A percentile compares a stretch with the other conserved stretches of the same genome.
Evolutionary conservation across 139 green algal genomes (phyloP).

Genomic region (Zygnema circumcarinatum): DNA sequence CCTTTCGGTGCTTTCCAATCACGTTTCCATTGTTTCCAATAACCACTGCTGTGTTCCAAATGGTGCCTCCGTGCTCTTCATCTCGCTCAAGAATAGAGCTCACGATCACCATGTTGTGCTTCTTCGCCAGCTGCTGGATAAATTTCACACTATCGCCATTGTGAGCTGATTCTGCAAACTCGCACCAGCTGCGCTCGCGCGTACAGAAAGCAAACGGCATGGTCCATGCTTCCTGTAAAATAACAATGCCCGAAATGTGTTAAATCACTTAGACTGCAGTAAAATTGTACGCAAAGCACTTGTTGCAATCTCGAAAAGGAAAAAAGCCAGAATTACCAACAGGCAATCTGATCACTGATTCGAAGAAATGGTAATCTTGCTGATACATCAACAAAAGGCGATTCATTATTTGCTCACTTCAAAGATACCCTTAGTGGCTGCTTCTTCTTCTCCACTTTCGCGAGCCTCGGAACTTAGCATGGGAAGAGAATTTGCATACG

Average conservation of each 20-base stretch:
- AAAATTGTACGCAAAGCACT: not conserved
- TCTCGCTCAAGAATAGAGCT: slow-evolving; percentile 82
- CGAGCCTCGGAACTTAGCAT: too few relatives aligned
- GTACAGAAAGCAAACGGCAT: slow-evolving; percentile 98
- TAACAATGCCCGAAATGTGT: not conserved
- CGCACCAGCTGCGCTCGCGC: slow-evolving; percentile 87
- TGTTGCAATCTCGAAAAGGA: not conserved
- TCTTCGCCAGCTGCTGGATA: slow-evolving; percentile 65
- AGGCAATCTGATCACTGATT: too few relatives aligned
- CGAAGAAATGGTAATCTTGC: too few relatives aligned
- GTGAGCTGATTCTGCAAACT: slow-evolving; percentile 86
- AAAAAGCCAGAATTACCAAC: not conserved
- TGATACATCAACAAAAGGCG: too few relatives aligned
- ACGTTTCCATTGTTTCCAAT: slow-evolving; percentile 81
- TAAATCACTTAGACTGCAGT: too few relatives aligned
- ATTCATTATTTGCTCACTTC: too few relatives aligned
- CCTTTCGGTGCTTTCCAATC: slow-evolving; percentile 65
- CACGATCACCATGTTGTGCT: slow-evolving; percentile 88
- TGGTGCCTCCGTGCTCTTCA: slow-evolving; percentile 77
- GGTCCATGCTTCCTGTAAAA: slow-evolving; percentile 79
- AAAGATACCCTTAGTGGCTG: too few relatives aligned
- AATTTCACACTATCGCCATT: slow-evolving; percentile 61
- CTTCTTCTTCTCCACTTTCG: too few relatives aligned
- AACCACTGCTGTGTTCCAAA: slow-evolving; percentile 99
- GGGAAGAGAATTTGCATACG: too few relatives aligned